phyloP scores from a whole-genome alignment of 2,329 filamentous ascomycete genomes.

The Fusarium buharicum region DNA sequence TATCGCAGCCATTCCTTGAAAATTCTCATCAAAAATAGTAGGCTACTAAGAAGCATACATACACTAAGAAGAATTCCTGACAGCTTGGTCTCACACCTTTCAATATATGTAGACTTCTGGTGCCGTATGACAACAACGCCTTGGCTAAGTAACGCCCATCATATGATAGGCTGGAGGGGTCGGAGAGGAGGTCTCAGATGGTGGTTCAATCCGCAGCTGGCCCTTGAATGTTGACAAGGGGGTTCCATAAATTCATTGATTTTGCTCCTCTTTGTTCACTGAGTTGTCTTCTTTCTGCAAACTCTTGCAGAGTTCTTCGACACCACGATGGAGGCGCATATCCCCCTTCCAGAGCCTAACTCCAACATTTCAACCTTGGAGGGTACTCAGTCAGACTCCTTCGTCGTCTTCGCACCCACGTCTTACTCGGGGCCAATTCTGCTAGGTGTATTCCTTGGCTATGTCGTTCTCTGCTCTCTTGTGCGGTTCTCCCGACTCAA shows the following conservation, averaged over 20 bases:
- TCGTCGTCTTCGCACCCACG: conserved; percentile 4
- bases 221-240: conserved; percentile 8
- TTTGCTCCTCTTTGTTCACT: conserved; percentile 2
- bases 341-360: conserved; percentile 4
- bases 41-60: too few relatives aligned
- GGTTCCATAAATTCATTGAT: conserved; percentile 25
- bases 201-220: conserved; percentile 2
- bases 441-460: conserved; percentile 44
- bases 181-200: conserved; percentile 6
- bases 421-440: conserved; percentile 31
- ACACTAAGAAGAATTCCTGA: background rate
- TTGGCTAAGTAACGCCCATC: conserved; percentile 7
- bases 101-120: background rate
- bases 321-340: conserved; percentile 20
- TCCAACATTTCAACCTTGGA: conserved; percentile 20
- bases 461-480: conserved; percentile 49
- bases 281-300: background rate
- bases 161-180: conserved; percentile 5
- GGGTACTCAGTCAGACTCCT: background rate
- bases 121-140: background rate
- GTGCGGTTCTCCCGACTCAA: conserved; percentile 52
- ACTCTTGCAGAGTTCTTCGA: background rate
- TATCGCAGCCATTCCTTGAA: too few relatives aligned
- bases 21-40: background rate
- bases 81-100: background rate